Conservation (phyloP, 305 asterid species). For the Fraxinus velutina region DNA sequence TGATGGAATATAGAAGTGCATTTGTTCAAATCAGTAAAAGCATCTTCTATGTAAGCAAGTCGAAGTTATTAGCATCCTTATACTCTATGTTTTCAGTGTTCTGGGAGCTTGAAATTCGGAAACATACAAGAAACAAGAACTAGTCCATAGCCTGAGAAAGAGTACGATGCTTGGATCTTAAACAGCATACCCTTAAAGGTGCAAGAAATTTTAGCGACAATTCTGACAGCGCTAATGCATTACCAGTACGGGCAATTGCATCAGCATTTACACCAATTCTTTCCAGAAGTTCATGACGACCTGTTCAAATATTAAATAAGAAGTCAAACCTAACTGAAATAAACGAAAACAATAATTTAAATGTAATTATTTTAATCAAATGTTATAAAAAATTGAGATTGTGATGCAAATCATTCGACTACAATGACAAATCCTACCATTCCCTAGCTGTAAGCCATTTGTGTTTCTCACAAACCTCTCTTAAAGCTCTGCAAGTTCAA, state of each 20-base stretch:
- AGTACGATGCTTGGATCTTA: conserved; percentile 3
- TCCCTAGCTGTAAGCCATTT: background rate
- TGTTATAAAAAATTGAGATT: background rate
- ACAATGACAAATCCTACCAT: background rate
- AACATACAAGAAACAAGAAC: background rate
- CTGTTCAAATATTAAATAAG: conserved; percentile 39
- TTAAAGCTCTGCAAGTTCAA: background rate
- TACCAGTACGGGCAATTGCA: conserved; percentile 70
- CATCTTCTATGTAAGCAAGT: background rate
- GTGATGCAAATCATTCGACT: background rate
- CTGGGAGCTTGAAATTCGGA: background rate
- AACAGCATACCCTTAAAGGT: conserved; percentile 64
- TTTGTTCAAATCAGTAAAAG: background rate
- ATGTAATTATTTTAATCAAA: background rate
- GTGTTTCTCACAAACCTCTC: background rate
- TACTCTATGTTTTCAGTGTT: background rate
- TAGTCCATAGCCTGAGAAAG: background rate
- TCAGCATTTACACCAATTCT: conserved; percentile 71
- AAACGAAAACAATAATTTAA: background rate
- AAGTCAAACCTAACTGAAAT: background rate
- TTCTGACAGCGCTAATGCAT: conserved; percentile 75
- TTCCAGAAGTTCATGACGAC: conserved; percentile 85
- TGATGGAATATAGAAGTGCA: background rate
- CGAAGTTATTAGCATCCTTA: background rate
- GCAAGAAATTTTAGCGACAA: conserved; percentile 74